Evolutionary conservation across 192 early-diverging fungal genomes (phyloP).

Genomic region (Gigaspora rosea): DNA sequence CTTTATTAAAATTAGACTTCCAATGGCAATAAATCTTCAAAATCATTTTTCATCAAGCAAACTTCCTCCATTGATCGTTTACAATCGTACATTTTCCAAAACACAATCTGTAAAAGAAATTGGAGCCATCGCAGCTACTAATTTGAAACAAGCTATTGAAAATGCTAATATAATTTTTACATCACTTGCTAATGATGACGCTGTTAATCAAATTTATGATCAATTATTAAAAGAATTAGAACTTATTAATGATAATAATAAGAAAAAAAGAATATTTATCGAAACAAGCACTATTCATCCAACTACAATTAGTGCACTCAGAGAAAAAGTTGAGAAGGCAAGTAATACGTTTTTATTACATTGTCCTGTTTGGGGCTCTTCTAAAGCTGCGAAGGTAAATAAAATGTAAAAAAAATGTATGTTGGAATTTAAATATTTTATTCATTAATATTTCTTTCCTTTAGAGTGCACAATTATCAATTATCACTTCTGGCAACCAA

Average conservation of each 20-base stretch:
- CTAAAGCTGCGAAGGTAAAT: constrained; percentile 43
- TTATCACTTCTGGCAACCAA: constrained; percentile 53
- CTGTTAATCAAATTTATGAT: constrained; percentile 48
- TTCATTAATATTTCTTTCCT: not conserved
- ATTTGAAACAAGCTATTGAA: constrained; percentile 42
- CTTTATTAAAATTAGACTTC: not conserved
- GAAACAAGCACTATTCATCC: constrained; percentile 65
- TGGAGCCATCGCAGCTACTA: constrained; percentile 44
- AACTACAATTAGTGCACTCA: constrained; percentile 35
- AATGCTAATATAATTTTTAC: constrained; percentile 61
- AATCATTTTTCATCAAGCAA: constrained; percentile 39
- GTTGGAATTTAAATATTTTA: not conserved
- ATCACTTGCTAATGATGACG: constrained; percentile 61
- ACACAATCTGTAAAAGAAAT: constrained; percentile 39
- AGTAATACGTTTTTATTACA: constrained; percentile 40
- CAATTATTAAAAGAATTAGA: constrained; percentile 41
- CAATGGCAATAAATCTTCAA: constrained; percentile 64
- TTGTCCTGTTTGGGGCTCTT: constrained; percentile 63
- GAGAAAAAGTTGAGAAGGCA: constrained; percentile 29
- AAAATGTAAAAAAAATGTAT: no score
- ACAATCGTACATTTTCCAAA: constrained; percentile 63
- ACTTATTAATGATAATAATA: not conserved
- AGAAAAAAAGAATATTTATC: constrained; percentile 50
- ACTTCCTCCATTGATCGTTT: constrained; percentile 50
- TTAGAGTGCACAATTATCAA: constrained; percentile 48